These are phyloP conservation scores for Metschnikowia orientalis DNA, from an alignment of 805 yeast species.

Conservation along the genomic window DNA sequence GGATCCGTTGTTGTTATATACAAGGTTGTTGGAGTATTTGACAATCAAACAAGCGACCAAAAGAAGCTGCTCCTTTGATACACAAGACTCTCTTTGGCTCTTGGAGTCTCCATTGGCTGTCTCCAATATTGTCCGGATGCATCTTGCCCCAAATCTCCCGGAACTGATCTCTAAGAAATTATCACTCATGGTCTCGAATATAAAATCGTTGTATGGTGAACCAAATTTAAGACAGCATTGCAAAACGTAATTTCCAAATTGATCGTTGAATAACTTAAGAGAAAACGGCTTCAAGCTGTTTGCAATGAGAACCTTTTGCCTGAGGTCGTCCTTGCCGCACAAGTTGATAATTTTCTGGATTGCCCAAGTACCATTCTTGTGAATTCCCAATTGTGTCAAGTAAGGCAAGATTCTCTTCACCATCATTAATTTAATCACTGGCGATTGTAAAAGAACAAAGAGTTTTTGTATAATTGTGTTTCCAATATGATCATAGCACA, in stretches of 20 bases:
- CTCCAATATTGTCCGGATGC: conserved; percentile 89
- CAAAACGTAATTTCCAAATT: conserved; percentile 93
- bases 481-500: conserved; percentile 89
- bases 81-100: conserved; percentile 10
- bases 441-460: conserved; percentile 62
- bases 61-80: conserved; percentile 59
- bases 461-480: conserved; percentile 93
- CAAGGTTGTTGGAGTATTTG: conserved; percentile 71
- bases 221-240: conserved; percentile 93
- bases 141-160: conserved; percentile 93
- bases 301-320: conserved; percentile 57
- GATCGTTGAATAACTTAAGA: conserved; percentile 85
- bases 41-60: conserved; percentile 75
- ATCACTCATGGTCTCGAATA: conserved; percentile 75
- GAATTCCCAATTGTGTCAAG: conserved; percentile 88
- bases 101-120: conserved; percentile 50
- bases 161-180: conserved; percentile 77
- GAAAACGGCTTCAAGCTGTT: conserved; percentile 73
- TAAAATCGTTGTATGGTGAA: conserved; percentile 82
- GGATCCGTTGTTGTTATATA: conserved; percentile 82
- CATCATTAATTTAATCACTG: conserved; percentile 74
- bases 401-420: conserved; percentile 71
- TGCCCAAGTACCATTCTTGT: conserved; percentile 99
- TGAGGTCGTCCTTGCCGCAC: conserved; percentile 42
- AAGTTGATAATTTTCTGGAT: conserved; percentile 88